Base-by-base conservation (phyloP, 192 early-diverging fungal genomes). In the Backusella westeae region DNA sequence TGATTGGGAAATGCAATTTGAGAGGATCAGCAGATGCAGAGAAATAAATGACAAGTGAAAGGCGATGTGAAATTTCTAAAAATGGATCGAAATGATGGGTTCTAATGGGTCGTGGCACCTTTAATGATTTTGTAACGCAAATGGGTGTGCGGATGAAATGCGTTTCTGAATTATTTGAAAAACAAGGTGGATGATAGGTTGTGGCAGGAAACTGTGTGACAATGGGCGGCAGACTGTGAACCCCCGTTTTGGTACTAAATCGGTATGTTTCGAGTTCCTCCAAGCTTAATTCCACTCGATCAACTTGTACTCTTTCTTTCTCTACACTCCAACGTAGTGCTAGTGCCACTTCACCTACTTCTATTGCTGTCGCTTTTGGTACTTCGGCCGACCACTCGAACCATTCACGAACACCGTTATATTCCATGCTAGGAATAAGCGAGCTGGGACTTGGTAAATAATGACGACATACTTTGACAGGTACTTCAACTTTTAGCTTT, bases 121-220 rank as follows among this genome's bases (percentile, higher is more conserved):
- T 74, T 21, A 5, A 8, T 21, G 68, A 46, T 72, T 72, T 69
- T 41, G 73, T 38, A 7, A 67, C 44, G 12, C 52, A 44, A 74
- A 82, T 73, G 7, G 77, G 81, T 34, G 76, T 75, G n/a, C 81
- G 77, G 41, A 82, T 71, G 36, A 82, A 75, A 68, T 82, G 81
- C 3, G 81, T 82, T 39, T 82, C 81, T n/a, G 75, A 76, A 23
- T 38, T 75, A 35, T 71, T 68, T 19, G 74, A 72, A 52, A 73
- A 78, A 17, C 67, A 46, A 10, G 77, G 69, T 12, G 81, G 81
- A 69, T 68, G 73, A 72, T 82, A 82, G 21, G 38, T 21, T 10
- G 81, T 35, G 23, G 32, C n/a, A n/a, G 81, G 81, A 36, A 75
- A 78, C 4, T 52, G 67, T 35, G 74, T 78, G 19, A 78, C 52